Evolutionary conservation across 2,329 filamentous ascomycete genomes (phyloP).

Genomic region (Epichloe gansuensis): DNA sequence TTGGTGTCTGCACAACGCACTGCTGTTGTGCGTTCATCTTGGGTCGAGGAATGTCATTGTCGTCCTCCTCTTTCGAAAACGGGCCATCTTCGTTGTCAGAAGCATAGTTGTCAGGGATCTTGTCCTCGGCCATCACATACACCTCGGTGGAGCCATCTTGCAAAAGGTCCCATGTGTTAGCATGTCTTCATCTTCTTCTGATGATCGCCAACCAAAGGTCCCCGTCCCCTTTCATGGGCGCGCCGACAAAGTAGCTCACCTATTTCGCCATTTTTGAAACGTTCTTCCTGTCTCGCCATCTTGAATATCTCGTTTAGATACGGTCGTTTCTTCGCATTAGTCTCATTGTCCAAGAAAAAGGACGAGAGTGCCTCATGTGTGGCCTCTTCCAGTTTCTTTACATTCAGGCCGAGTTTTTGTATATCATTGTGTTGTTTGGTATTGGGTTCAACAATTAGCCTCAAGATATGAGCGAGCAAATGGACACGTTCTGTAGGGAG

Average conservation of each 20-base stretch:
- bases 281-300: constrained; percentile 43
- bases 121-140: constrained; percentile 40
- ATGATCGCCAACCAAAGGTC: background rate
- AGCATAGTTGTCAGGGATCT: constrained; percentile 31
- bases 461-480: constrained; percentile 47
- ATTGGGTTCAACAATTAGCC: constrained; percentile 39
- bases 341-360: constrained; percentile 45
- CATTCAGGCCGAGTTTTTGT: constrained; percentile 38
- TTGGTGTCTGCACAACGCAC: constrained; percentile 21
- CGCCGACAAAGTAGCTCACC: constrained; percentile 26
- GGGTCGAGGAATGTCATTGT: constrained; percentile 25
- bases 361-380: constrained; percentile 44
- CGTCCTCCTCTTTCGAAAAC: constrained; percentile 29
- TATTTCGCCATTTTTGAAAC: constrained; percentile 42
- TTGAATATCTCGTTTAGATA: constrained; percentile 50
- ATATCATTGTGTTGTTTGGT: constrained; percentile 37
- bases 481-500: constrained; percentile 40
- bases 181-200: background rate
- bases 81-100: constrained; percentile 34
- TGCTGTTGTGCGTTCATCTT: constrained; percentile 18
- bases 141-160: constrained; percentile 35
- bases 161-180: constrained; percentile 5
- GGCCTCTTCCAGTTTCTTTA: constrained; percentile 43
- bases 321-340: constrained; percentile 40
- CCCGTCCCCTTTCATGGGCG: no score